Evolutionary conservation across 2,329 filamentous ascomycete genomes (phyloP).

Genomic region (Phialocephala subalpina): DNA sequence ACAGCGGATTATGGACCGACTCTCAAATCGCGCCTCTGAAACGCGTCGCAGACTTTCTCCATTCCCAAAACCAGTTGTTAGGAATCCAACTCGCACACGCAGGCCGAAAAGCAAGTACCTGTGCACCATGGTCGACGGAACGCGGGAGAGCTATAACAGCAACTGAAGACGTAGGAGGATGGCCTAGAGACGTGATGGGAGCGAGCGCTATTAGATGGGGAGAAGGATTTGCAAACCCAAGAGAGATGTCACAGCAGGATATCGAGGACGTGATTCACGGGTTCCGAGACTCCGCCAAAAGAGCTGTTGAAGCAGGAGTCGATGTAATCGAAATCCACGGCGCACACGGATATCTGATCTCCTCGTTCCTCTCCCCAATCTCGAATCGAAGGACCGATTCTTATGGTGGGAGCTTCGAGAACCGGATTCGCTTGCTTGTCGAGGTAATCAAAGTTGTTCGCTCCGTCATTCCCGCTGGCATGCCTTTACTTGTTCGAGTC

Average conservation of each 20-base stretch:
- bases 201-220: conserved; percentile 67
- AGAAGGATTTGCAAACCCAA: conserved; percentile 61
- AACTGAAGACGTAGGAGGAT: conserved; percentile 46
- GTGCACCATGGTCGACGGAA: conserved; percentile 46
- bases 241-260: conserved; percentile 60
- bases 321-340: conserved; percentile 70
- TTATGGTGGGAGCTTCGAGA: conserved; percentile 72
- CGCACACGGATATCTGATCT: conserved; percentile 73
- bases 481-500: conserved; percentile 66
- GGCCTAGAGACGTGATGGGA: conserved; percentile 51
- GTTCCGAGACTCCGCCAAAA: conserved; percentile 46
- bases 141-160: conserved; percentile 38
- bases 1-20: conserved; percentile 47
- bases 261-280: conserved; percentile 46
- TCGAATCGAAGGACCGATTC: conserved; percentile 68
- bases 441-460: conserved; percentile 62
- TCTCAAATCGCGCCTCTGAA: conserved; percentile 47
- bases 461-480: conserved; percentile 58
- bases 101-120: conserved; percentile 53
- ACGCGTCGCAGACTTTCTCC: conserved; percentile 51
- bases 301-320: conserved; percentile 57
- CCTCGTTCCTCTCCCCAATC: conserved; percentile 68
- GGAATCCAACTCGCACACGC: conserved; percentile 76
- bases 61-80: conserved; percentile 66
- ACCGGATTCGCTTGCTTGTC: conserved; percentile 67